A percentile compares a stretch with the other conserved stretches of the same genome.
Evolutionary conservation across 2,329 filamentous ascomycete genomes (phyloP).

Genomic region (Lanzia echinophila): DNA sequence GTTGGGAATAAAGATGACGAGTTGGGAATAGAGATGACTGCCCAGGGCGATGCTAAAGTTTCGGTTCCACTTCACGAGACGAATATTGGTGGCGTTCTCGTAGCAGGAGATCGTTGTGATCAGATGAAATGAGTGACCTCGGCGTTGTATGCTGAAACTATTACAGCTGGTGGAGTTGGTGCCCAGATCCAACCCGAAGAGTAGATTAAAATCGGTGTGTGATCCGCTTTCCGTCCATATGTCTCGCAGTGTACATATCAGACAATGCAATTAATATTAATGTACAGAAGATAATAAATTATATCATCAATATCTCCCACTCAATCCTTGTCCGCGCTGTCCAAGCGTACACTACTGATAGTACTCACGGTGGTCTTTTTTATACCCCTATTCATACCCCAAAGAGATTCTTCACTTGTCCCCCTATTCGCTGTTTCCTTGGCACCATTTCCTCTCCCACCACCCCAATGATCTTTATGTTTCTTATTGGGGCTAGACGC

Average conservation of each 20-base stretch:
- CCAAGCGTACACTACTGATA: neutral
- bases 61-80: constrained; percentile 42
- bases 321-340: too few species aligned
- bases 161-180: neutral
- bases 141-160: neutral
- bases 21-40: constrained; percentile 37
- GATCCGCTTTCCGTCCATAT: neutral
- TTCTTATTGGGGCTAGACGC: too few species aligned
- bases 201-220: neutral
- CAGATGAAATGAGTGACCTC: neutral
- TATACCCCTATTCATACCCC: neutral
- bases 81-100: constrained; percentile 40
- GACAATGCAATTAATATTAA: neutral
- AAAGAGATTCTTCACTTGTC: neutral
- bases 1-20: constrained; percentile 39
- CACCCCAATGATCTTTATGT: neutral
- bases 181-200: neutral
- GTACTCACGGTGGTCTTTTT: neutral
- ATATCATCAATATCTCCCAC: neutral
- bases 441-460: neutral
- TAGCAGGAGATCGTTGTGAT: constrained; percentile 37
- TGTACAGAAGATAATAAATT: neutral
- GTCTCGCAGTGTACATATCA: too few species aligned
- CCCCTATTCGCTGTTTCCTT: neutral
- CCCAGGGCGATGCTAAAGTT: constrained; percentile 37